Percentiles rank a stretch among this genome's conserved stretches.
These are phyloP conservation scores for Endocladia muricata DNA, from an alignment of 31 red algal genomes.

Conservation along the genomic window DNA sequence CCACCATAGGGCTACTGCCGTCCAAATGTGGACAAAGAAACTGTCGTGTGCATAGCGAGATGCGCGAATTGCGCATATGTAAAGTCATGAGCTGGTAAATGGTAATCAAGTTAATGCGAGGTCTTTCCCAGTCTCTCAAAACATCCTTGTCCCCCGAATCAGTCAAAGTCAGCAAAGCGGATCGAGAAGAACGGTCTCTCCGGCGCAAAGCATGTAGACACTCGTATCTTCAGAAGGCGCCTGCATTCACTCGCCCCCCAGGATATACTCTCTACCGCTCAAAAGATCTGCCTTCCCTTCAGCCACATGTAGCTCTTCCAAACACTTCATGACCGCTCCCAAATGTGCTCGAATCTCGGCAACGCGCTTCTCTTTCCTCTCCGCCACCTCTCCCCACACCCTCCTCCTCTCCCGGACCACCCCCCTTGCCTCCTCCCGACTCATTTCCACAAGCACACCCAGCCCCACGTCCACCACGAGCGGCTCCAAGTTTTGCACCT, in stretches of 20 bases:
- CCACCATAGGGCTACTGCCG: neutral
- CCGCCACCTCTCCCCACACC: constrained; percentile 11
- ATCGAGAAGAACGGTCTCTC: too few species aligned
- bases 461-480: constrained; percentile 48
- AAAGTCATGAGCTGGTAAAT: too few species aligned
- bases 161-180: too few species aligned
- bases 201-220: too few species aligned
- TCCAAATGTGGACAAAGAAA: neutral
- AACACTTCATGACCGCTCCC: constrained; percentile 11
- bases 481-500: neutral
- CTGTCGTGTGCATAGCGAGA: too few species aligned
- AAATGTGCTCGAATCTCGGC: constrained; percentile 27
- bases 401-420: neutral
- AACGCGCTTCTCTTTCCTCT: constrained; percentile 5
- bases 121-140: neutral
- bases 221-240: neutral
- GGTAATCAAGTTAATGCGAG: too few species aligned
- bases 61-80: too few species aligned
- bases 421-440: constrained; percentile 9
- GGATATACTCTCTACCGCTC: neutral
- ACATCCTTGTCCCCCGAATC: neutral
- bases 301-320: neutral
- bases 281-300: neutral
- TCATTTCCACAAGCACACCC: constrained; percentile 41
- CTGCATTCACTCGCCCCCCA: neutral